Base-by-base conservation (phyloP, 1,284 basidiomycete genomes). In the Farysia itapuensis region DNA sequence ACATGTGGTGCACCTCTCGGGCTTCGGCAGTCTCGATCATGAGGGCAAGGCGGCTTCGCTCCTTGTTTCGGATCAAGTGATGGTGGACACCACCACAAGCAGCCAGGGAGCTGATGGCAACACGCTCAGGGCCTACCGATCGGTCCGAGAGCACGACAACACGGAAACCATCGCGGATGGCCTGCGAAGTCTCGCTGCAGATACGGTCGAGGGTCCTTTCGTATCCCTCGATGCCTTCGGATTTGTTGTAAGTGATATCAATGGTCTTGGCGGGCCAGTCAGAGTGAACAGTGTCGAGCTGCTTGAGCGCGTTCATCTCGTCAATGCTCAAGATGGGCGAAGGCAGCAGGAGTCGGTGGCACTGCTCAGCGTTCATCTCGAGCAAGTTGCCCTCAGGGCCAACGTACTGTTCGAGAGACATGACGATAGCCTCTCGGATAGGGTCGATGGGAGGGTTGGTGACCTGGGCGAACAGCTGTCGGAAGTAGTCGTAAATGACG, bases 391-490 rank as follows among this genome's bases (percentile, higher is more conserved):
- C 72, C 57, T 74, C 70, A 14, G 72, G 72, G 25, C 72, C 72
- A 24, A 74, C 60, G 45, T 71, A 72, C 51, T 72, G 67, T 42
- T 71, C 70, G 38, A 74, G 63, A 35, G 70, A 72, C 72, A 74
- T 74, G 61, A 74, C 72, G 33, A 74, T 54, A 8, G 70, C 45
- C 56, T 74, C 72, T 37, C 72, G 70, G 34, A 74, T 74, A 19
- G 72, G 72, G 53, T 74, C 72, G 39, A 74, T 74, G 21, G 72
- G 72, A 39, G 72, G 72, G 58, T 74, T 74, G 53, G 72, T 74
- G 42, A 74, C 72, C 57, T 74, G 72, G 38, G 72, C 72, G 31
- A 74, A 74, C 34, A 74, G 67, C 64, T 74, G 66, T 32, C 72
- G 64, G 63, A 74, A 74, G 64, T 74, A 74, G 43, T 74, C 72